Percentiles rank a stretch among this genome's conserved stretches.
phyloP scores from a whole-genome alignment of 1,139 yeast species.

The Blastobotrys elegans region DNA sequence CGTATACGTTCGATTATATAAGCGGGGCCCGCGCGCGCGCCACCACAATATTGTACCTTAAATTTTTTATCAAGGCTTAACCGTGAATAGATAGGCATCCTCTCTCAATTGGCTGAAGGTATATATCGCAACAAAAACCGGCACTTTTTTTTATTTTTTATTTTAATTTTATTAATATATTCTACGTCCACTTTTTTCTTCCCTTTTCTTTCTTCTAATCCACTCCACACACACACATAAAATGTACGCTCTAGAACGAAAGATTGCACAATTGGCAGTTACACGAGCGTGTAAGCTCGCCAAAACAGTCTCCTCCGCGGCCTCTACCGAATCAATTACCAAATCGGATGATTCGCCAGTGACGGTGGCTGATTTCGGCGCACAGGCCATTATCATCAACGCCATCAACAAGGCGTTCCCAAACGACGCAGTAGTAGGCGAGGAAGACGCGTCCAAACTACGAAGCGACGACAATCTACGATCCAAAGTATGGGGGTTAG shows the following conservation, averaged over 20 bases:
- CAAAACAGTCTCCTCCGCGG: constrained; percentile 47
- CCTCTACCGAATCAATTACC: constrained; percentile 52
- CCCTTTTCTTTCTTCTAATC: too few relatives aligned
- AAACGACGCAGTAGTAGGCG: constrained; percentile 83
- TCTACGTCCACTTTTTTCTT: too few relatives aligned
- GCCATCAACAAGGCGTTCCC: constrained; percentile 81
- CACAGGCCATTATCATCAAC: constrained; percentile 87
- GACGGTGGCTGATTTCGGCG: constrained; percentile 93
- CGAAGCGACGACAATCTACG: constrained; percentile 46
- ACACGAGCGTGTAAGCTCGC: constrained; percentile 80
- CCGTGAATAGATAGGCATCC: too few relatives aligned
- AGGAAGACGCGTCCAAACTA: constrained; percentile 75
- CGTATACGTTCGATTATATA: too few relatives aligned
- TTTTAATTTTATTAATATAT: too few relatives aligned
- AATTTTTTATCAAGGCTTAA: too few relatives aligned
- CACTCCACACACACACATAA: constrained; percentile 7
- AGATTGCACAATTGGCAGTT: constrained; percentile 83
- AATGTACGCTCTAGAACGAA: constrained; percentile 44
- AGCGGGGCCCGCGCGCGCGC: too few relatives aligned
- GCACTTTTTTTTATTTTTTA: too few relatives aligned
- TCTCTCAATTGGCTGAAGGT: too few relatives aligned
- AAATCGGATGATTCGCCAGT: constrained; percentile 92
- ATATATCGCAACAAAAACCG: too few relatives aligned
- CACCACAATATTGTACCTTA: too few relatives aligned
- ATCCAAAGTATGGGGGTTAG: constrained; percentile 36